These are phyloP conservation scores for Funneliformis geosporum DNA, from an alignment of 192 early-diverging fungal species.

Conservation along the genomic window DNA sequence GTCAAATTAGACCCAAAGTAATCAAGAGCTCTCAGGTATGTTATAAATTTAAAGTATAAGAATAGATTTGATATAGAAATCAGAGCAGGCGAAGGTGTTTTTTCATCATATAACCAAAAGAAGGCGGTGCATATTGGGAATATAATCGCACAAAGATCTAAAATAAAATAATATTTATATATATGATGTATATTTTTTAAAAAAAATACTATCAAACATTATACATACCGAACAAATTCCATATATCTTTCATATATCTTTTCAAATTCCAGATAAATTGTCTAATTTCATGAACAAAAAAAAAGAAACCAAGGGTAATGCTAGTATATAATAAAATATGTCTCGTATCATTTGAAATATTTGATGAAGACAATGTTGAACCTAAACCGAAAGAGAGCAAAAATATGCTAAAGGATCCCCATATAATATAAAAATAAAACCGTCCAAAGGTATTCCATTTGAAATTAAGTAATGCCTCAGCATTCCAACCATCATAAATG, in stretches of 20 bases:
- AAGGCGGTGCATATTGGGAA: not conserved
- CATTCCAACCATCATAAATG: not conserved
- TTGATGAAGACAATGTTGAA: not conserved
- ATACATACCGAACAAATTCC: constrained; percentile 10
- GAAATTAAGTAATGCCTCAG: not conserved
- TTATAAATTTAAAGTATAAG: not conserved
- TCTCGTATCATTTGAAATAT: not conserved
- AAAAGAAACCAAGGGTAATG: not conserved
- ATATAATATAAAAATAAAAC: not conserved
- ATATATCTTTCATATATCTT: not conserved
- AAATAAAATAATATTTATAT: not conserved
- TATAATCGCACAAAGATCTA: not conserved
- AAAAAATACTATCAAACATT: not conserved
- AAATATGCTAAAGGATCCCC: not conserved
- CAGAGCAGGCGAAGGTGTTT: not conserved
- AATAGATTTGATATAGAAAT: not conserved
- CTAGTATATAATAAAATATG: not conserved
- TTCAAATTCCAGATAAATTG: not conserved
- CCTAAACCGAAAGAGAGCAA: not conserved
- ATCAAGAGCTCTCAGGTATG: not conserved
- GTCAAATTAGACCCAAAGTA: not conserved
- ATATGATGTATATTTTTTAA: not conserved
- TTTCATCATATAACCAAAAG: not conserved
- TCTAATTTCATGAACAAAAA: not conserved
- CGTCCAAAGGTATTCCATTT: not conserved